phyloP scores from a whole-genome alignment of 2,329 filamentous ascomycete species.

The Leptographium flavum region DNA sequence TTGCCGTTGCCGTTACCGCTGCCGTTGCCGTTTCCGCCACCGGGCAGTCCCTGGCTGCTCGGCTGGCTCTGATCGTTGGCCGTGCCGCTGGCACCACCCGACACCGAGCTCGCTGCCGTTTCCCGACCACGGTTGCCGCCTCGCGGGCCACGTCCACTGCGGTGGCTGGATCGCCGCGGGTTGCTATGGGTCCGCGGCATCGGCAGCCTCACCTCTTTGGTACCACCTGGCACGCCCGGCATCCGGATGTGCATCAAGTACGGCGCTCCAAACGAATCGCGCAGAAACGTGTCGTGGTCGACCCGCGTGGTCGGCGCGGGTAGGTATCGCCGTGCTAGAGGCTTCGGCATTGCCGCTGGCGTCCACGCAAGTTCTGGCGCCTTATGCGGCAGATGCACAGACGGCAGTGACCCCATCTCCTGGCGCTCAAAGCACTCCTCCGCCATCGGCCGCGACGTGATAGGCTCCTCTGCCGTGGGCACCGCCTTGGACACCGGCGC shows the following conservation, averaged over 20 bases:
- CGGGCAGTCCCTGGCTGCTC: constrained; percentile 1
- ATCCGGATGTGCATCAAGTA: constrained; percentile 27
- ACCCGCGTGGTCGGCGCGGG: constrained; percentile 28
- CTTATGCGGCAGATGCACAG: constrained; percentile 50
- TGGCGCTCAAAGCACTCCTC: constrained; percentile 72
- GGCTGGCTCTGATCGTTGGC: constrained; percentile 4
- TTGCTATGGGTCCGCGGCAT: constrained; percentile 11
- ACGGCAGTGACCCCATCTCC: constrained; percentile 64
- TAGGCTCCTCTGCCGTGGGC: constrained; percentile 22
- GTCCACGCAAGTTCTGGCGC: constrained; percentile 50
- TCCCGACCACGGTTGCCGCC: constrained; percentile 6
- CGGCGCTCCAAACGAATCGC: constrained; percentile 24
- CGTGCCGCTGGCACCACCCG: constrained; percentile 8
- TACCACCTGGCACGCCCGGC: constrained; percentile 25
- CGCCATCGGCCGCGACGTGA: constrained; percentile 53
- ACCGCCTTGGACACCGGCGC: constrained; percentile 14
- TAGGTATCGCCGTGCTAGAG: constrained; percentile 36
- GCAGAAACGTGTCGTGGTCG: constrained; percentile 18
- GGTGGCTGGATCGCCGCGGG: constrained; percentile 5
- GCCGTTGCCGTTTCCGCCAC: background rate
- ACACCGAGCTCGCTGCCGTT: constrained; percentile 2
- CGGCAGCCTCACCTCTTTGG: constrained; percentile 23
- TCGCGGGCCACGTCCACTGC: constrained; percentile 1
- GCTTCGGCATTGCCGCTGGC: constrained; percentile 39
- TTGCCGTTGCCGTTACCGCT: no score